A percentile compares a stretch with the other conserved stretches of the same genome.
These are phyloP conservation scores for Penicillium maclennaniae DNA, from an alignment of 495 filamentous ascomycete genomes.

Conservation along the genomic window DNA sequence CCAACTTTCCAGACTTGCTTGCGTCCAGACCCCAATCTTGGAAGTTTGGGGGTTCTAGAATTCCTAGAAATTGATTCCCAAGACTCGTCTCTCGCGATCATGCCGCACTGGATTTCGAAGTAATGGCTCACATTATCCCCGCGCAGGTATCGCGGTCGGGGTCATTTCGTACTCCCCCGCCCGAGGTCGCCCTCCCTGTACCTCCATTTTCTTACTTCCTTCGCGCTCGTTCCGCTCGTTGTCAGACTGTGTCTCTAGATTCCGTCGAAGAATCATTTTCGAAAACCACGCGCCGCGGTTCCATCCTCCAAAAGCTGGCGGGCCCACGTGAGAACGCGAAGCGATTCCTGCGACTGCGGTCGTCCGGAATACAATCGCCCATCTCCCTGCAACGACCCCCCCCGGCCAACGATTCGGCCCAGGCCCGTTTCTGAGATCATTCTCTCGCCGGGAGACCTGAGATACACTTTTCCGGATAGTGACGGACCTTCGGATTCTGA, in stretches of 20 bases:
- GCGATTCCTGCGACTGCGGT: slow-evolving; percentile 46
- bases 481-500: slow-evolving; percentile 30
- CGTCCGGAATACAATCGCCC: slow-evolving; percentile 24
- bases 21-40: neutral
- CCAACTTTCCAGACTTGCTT: neutral
- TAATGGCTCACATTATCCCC: slow-evolving; percentile 36
- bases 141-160: slow-evolving; percentile 28
- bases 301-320: slow-evolving; percentile 43
- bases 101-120: slow-evolving; percentile 13
- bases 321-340: slow-evolving; percentile 49
- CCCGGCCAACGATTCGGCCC: slow-evolving; percentile 22
- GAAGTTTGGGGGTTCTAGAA: slow-evolving; percentile 6
- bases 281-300: slow-evolving; percentile 28
- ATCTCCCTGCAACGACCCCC: slow-evolving; percentile 21
- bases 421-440: slow-evolving; percentile 45
- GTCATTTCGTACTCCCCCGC: slow-evolving; percentile 23
- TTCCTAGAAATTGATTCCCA: slow-evolving; percentile 3
- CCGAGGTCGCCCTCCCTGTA: slow-evolving; percentile 18
- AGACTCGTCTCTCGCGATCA: slow-evolving; percentile 13
- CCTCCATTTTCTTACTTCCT: slow-evolving; percentile 25
- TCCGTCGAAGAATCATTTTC: slow-evolving; percentile 26
- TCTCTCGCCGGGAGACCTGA: slow-evolving; percentile 28
- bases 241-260: slow-evolving; percentile 17
- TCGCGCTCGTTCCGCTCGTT: slow-evolving; percentile 25
- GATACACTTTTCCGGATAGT: neutral